A percentile compares a stretch with the other conserved stretches of the same genome.
Evolutionary conservation across 768 basidiomycete genomes (phyloP).

Genomic region (Tephrocybe rancida): DNA sequence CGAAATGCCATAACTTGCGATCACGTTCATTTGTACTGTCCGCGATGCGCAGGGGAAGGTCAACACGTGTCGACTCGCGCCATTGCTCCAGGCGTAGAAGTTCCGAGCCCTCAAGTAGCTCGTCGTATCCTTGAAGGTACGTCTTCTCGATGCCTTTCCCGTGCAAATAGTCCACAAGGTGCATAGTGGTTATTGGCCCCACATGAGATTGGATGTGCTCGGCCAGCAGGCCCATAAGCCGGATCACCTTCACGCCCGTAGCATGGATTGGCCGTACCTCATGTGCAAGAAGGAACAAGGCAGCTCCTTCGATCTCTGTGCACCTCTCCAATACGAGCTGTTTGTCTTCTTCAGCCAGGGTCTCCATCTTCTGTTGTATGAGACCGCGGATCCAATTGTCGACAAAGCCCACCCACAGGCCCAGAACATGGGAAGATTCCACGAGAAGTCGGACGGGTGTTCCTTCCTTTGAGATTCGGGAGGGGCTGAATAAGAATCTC

Average conservation of each 20-base stretch:
- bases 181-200: slow-evolving; percentile 28
- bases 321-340: slow-evolving; percentile 46
- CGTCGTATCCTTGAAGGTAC: slow-evolving; percentile 64
- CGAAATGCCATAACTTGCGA: slow-evolving; percentile 71
- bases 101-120: slow-evolving; percentile 64
- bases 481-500: slow-evolving; percentile 73
- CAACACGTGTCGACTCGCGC: slow-evolving; percentile 56
- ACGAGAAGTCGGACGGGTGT: slow-evolving; percentile 62
- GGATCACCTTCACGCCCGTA: slow-evolving; percentile 65
- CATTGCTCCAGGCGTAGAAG: slow-evolving; percentile 66
- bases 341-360: slow-evolving; percentile 43
- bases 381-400: slow-evolving; percentile 65
- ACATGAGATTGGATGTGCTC: slow-evolving; percentile 41
- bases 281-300: slow-evolving; percentile 73
- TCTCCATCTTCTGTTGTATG: slow-evolving; percentile 40
- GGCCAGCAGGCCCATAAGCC: slow-evolving; percentile 54
- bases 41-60: slow-evolving; percentile 66
- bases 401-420: slow-evolving; percentile 74
- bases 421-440: slow-evolving; percentile 67
- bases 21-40: slow-evolving; percentile 73
- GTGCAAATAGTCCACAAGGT: slow-evolving; percentile 57
- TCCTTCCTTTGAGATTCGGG: slow-evolving; percentile 63
- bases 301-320: slow-evolving; percentile 69
- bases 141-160: slow-evolving; percentile 45
- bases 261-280: slow-evolving; percentile 50